Base-by-base conservation (phyloP, 1,284 basidiomycete genomes). In the Gomphus sp. region DNA sequence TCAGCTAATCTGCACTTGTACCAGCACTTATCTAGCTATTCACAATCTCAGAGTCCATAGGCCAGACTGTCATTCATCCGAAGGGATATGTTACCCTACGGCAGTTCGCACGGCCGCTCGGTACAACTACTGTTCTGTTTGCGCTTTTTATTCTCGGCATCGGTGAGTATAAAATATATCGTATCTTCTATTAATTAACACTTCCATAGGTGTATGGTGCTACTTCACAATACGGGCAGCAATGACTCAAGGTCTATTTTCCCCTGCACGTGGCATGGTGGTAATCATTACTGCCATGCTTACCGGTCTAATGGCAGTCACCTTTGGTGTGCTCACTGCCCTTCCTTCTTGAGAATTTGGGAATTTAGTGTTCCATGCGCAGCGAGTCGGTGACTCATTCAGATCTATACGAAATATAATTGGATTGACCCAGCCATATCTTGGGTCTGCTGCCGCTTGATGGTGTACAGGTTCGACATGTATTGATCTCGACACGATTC, bases 11-110 rank as follows among this genome's bases (percentile, higher is more conserved):
- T 34, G 41, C n/a, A 18, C n/a, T 12, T 14, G 22, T 34, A 28
- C 41, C 51, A 80, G 80, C 79, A 18, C 72, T 84, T 14, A 78
- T 84, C 2, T 81, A 84, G 64, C 70, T 84, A 2, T 83, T 83
- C 68, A 77, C 75, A 7, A 74, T 78, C 25, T 71, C 78, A 0
- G 66, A 60, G 11, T 52, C 58, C 41, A 52, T 54, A 33, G 43
- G 25, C 12, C 12, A 47, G 18, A 9, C 16, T 33, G 9, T 4
- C 2, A 31, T 39, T 1, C 47, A 33, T 7, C 31, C 65, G 0
- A 67, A 68, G 47, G 58, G 69, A 12, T 62, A 68, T 1, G 63
- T 69, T 51, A 53, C 64, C 33, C 58, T 79, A 28, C 69, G 74
- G 50, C 65, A 64, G 12, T 81, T 74, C 64, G 78, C 81, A 44